Conservation (phyloP, 2,329 filamentous ascomycete species). For the Amphichorda felina region DNA sequence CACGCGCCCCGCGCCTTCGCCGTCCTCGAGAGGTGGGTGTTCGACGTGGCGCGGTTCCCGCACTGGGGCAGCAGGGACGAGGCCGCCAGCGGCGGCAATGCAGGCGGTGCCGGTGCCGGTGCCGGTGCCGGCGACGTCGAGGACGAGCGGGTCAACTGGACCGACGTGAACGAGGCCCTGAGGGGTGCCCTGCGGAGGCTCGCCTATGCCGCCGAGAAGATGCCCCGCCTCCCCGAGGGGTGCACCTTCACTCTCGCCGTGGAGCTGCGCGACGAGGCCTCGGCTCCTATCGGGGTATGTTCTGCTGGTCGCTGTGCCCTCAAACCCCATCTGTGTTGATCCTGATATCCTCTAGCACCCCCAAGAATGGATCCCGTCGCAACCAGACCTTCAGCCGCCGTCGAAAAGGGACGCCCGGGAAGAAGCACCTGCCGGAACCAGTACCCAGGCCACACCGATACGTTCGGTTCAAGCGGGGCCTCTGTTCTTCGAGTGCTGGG, state of each 20-base stretch:
- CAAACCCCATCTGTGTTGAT: not conserved
- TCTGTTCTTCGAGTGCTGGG: conserved; percentile 54
- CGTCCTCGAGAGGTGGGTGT: conserved; percentile 50
- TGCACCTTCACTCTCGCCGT: conserved; percentile 70
- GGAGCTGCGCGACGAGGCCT: conserved; percentile 51
- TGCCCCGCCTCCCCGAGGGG: conserved; percentile 45
- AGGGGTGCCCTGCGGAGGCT: conserved; percentile 55
- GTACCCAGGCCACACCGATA: conserved; percentile 25
- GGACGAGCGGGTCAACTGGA: conserved; percentile 24
- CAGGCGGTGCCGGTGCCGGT: conserved; percentile 13
- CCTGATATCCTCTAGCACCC: conserved; percentile 38
- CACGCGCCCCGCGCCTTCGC: conserved; percentile 21
- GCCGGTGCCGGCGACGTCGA: conserved; percentile 19
- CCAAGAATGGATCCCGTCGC: conserved; percentile 48
- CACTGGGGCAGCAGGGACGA: conserved; percentile 16
- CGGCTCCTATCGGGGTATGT: conserved; percentile 46
- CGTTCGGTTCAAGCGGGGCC: conserved; percentile 44
- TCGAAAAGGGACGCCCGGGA: not conserved
- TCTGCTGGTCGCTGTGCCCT: no score
- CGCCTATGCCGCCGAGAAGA: conserved; percentile 43
- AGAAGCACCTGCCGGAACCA: not conserved
- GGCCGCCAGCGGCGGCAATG: conserved; percentile 22
- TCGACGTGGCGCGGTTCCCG: conserved; percentile 43
- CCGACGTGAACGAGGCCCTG: conserved; percentile 61
- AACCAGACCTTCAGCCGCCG: conserved; percentile 29